Evolutionary conservation across 108 stramenopile genomes (phyloP).

Genomic region (Parietichytrium sp.): DNA sequence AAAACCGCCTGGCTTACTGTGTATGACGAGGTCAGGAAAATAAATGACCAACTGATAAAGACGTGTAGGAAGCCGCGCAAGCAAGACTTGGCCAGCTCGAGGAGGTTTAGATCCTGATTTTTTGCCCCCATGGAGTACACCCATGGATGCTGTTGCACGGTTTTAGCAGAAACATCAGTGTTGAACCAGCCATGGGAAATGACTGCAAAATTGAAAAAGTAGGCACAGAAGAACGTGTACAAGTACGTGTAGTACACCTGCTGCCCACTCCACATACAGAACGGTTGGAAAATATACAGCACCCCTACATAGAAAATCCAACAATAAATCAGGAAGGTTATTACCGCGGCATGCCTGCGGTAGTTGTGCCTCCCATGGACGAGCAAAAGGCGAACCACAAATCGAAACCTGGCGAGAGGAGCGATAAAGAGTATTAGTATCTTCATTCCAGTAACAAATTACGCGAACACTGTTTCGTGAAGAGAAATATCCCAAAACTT

Average conservation of each 20-base stretch:
- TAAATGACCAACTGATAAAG: slow-evolving; percentile 74
- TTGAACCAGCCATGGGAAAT: slow-evolving; percentile 61
- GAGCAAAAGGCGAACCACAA: slow-evolving; percentile 80
- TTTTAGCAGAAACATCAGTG: slow-evolving; percentile 52
- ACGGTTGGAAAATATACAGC: slow-evolving; percentile 55
- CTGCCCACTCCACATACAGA: slow-evolving; percentile 54
- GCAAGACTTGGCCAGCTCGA: slow-evolving; percentile 77
- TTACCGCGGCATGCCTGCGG: slow-evolving; percentile 53
- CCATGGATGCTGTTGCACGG: slow-evolving; percentile 50
- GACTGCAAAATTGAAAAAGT: slow-evolving; percentile 59
- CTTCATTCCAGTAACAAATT: slow-evolving; percentile 24
- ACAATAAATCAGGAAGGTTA: slow-evolving; percentile 70
- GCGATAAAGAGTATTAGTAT: no score
- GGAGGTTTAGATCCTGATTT: slow-evolving; percentile 54
- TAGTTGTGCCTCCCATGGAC: slow-evolving; percentile 96
- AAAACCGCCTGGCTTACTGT: slow-evolving; percentile 43
- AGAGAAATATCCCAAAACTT: no score
- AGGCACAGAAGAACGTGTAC: slow-evolving; percentile 60
- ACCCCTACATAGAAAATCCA: slow-evolving; percentile 62
- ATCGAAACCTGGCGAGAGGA: slow-evolving; percentile 87
- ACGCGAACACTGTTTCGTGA: slow-evolving; percentile 37
- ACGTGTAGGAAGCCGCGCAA: slow-evolving; percentile 93
- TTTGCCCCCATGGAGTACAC: slow-evolving; percentile 51
- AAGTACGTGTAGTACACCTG: slow-evolving; percentile 57
- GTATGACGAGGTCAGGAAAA: slow-evolving; percentile 49